Percentiles rank a stretch among this genome's conserved stretches.
Evolutionary conservation across 345 rosid genomes (phyloP).

Genomic region (Syzygium grande): DNA sequence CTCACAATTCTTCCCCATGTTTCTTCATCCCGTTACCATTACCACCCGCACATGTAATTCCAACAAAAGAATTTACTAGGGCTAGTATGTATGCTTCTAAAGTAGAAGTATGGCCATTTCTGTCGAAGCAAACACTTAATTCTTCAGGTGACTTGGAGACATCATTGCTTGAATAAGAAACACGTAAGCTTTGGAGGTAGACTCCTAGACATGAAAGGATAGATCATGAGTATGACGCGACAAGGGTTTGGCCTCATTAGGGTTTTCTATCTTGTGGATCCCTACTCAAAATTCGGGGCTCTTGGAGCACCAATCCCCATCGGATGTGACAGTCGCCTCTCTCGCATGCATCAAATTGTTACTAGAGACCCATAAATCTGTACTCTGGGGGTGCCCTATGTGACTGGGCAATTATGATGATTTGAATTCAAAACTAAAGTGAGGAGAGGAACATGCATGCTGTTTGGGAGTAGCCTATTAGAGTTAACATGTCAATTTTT

Average conservation of each 20-base stretch:
- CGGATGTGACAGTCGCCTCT: background rate
- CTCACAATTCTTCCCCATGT: background rate
- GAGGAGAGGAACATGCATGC: background rate
- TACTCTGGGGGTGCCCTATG: background rate
- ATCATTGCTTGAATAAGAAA: background rate
- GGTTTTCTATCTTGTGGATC: background rate
- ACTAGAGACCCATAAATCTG: background rate
- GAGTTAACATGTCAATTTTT: accelerated
- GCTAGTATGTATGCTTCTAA: background rate
- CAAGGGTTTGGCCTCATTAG: background rate
- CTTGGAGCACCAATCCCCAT: background rate
- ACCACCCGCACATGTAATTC: background rate
- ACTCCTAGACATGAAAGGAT: background rate
- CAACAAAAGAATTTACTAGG: background rate
- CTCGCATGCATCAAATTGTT: background rate
- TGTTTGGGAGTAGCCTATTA: accelerated
- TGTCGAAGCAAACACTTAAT: background rate
- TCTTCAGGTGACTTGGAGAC: background rate
- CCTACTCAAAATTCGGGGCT: background rate
- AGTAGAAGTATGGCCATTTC: background rate
- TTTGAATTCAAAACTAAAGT: background rate
- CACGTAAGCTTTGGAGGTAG: background rate
- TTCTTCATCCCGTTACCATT: background rate
- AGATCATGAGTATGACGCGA: background rate
- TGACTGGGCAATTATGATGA: accelerated